These are phyloP conservation scores for Dillenia turbinata DNA, from an alignment of 164 flowering plant species.

Conservation along the genomic window DNA sequence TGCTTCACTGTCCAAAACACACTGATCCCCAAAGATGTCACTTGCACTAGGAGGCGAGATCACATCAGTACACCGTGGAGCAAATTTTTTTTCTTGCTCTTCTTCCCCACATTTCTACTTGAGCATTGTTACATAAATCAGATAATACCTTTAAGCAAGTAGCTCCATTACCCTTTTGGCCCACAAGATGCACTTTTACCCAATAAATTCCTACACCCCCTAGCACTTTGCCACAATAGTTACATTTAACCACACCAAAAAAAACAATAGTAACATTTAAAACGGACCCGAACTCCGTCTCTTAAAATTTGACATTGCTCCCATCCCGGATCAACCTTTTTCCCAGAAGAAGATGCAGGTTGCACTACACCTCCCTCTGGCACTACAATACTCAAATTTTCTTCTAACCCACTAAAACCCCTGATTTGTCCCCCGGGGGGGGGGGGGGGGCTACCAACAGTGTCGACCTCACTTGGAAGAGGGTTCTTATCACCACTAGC, in stretches of 20 bases:
- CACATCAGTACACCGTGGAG: slow-evolving; percentile 28
- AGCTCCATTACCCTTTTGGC: slow-evolving; percentile 87
- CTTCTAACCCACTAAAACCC: too few species aligned
- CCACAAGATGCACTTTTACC: slow-evolving; percentile 85
- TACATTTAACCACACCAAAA: too few species aligned
- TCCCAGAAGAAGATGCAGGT: too few species aligned
- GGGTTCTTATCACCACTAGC: too few species aligned
- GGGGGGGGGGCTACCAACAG: too few species aligned
- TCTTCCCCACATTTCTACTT: slow-evolving; percentile 50
- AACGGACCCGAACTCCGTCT: slow-evolving; percentile 55
- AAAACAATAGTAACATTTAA: slow-evolving; percentile 78
- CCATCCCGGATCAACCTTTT: slow-evolving; percentile 93
- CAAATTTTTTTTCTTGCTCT: slow-evolving; percentile 60
- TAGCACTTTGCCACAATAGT: slow-evolving; percentile 69
- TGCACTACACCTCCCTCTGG: too few species aligned
- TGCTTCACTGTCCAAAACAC: slow-evolving; percentile 25
- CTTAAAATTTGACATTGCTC: slow-evolving; percentile 80
- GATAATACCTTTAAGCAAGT: slow-evolving; percentile 57
- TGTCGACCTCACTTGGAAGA: too few species aligned
- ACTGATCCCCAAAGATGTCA: slow-evolving; percentile 20
- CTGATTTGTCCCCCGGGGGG: too few species aligned
- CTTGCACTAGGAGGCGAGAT: slow-evolving; percentile 14
- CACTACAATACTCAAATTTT: too few species aligned
- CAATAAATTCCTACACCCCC: slow-evolving; percentile 97
- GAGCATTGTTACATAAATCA: slow-evolving; percentile 61